A percentile compares a stretch with the other conserved stretches of the same genome.
Evolutionary conservation across 2,329 filamentous ascomycete genomes (phyloP).

Genomic region (Hypoxylon sp.): DNA sequence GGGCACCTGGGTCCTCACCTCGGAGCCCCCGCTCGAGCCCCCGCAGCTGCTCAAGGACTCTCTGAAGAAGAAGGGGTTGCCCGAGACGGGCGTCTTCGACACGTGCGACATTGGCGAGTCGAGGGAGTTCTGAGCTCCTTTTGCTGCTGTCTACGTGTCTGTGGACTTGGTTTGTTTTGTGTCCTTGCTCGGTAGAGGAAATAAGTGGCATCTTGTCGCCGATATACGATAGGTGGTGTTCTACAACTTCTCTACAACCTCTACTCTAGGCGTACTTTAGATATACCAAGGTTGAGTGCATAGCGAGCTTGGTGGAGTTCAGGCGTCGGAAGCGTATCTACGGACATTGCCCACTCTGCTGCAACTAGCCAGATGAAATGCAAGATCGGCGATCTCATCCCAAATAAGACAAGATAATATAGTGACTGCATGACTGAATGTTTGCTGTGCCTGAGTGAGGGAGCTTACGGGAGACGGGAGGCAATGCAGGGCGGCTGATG

Average conservation of each 20-base stretch:
- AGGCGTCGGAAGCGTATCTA: not conserved
- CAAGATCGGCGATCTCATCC: not conserved
- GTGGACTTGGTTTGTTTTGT: no score
- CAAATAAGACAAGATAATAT: not conserved
- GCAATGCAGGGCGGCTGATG: no score
- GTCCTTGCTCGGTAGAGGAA: no score
- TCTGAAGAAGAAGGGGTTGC: conserved; percentile 69
- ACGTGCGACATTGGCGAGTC: conserved; percentile 86
- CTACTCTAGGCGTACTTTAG: no score
- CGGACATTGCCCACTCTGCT: no score
- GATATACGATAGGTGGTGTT: no score
- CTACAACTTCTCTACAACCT: no score
- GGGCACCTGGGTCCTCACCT: conserved; percentile 88
- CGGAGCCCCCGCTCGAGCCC: conserved; percentile 86
- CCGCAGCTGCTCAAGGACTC: conserved; percentile 76
- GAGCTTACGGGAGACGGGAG: no score
- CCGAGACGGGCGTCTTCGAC: conserved; percentile 79
- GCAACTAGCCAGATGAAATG: not conserved
- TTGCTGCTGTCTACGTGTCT: no score
- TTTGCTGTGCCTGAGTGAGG: no score
- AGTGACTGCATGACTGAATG: no score
- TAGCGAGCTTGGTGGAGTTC: not conserved
- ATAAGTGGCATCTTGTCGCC: no score
- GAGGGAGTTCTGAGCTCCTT: conserved; percentile 74
- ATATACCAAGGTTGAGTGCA: not conserved